These are phyloP conservation scores for Phanerochaete carnosa DNA, from an alignment of 768 basidiomycete genomes.

Conservation along the genomic window DNA sequence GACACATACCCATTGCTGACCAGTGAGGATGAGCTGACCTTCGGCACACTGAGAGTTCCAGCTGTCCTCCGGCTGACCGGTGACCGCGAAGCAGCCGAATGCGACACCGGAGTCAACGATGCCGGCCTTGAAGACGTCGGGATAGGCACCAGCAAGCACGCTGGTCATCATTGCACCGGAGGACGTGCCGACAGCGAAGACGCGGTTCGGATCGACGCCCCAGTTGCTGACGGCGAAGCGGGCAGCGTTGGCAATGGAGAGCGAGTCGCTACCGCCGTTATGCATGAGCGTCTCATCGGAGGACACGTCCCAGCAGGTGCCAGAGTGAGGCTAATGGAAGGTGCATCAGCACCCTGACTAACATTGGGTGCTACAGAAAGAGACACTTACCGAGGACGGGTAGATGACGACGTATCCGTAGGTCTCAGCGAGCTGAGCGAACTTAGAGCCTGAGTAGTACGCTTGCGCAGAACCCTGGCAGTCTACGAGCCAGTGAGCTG, in stretches of 20 bases:
- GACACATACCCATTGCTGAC: conserved; percentile 37
- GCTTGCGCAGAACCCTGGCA: conserved; percentile 50
- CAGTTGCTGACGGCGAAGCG: conserved; percentile 47
- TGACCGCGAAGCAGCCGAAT: conserved; percentile 50
- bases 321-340: neutral
- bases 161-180: conserved; percentile 63
- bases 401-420: conserved; percentile 50
- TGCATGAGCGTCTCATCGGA: conserved; percentile 50
- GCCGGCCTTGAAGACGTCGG: conserved; percentile 49
- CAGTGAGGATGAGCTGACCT: conserved; percentile 41
- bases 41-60: conserved; percentile 48
- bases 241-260: conserved; percentile 45
- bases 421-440: conserved; percentile 46
- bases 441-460: conserved; percentile 47
- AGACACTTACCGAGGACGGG: conserved; percentile 30
- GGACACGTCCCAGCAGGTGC: conserved; percentile 54
- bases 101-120: conserved; percentile 50
- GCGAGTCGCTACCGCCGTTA: conserved; percentile 52
- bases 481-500: conserved; percentile 12
- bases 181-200: conserved; percentile 49
- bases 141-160: conserved; percentile 51
- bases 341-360: neutral
- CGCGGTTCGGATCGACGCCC: conserved; percentile 40
- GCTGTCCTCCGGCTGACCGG: conserved; percentile 24
- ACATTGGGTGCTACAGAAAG: conserved; percentile 27